Percentiles rank a stretch among this genome's conserved stretches.
These are phyloP conservation scores for Penicillium pulvis DNA, from an alignment of 495 filamentous ascomycete species.

Conservation along the genomic window DNA sequence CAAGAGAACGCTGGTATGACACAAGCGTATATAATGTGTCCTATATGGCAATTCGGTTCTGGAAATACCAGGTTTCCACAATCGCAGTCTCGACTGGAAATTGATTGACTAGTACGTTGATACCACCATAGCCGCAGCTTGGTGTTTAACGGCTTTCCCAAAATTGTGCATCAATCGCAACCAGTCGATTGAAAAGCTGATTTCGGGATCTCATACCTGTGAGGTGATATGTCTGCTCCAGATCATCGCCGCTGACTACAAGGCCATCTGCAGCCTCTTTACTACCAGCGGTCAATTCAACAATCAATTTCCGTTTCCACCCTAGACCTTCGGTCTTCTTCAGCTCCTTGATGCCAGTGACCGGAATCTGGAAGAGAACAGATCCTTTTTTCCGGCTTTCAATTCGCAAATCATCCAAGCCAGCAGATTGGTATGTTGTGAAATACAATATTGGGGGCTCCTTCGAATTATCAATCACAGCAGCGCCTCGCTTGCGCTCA, in stretches of 20 bases:
- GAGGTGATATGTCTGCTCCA: constrained; percentile 56
- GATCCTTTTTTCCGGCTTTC: constrained; percentile 44
- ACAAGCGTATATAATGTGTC: not conserved
- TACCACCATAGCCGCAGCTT: not conserved
- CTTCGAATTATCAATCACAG: constrained; percentile 65
- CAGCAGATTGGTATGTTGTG: constrained; percentile 48
- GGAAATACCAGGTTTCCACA: not conserved
- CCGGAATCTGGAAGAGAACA: constrained; percentile 48
- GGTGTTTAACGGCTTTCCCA: constrained; percentile 74
- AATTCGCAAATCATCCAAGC: constrained; percentile 35
- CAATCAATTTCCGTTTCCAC: constrained; percentile 86
- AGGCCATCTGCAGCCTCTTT: constrained; percentile 78
- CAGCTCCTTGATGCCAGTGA: constrained; percentile 66
- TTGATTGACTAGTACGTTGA: not conserved
- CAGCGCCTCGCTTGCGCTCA: constrained; percentile 69
- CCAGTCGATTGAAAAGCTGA: constrained; percentile 81
- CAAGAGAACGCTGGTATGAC: not conserved
- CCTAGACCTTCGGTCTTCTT: constrained; percentile 83
- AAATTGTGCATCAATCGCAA: constrained; percentile 83
- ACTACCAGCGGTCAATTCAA: constrained; percentile 74
- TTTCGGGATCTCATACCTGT: constrained; percentile 76
- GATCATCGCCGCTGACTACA: constrained; percentile 60
- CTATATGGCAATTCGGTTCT: not conserved
- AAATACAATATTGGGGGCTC: constrained; percentile 45
- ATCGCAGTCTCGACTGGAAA: not conserved